phyloP scores from a whole-genome alignment of 345 rosid genomes.

The Brassica napus region DNA sequence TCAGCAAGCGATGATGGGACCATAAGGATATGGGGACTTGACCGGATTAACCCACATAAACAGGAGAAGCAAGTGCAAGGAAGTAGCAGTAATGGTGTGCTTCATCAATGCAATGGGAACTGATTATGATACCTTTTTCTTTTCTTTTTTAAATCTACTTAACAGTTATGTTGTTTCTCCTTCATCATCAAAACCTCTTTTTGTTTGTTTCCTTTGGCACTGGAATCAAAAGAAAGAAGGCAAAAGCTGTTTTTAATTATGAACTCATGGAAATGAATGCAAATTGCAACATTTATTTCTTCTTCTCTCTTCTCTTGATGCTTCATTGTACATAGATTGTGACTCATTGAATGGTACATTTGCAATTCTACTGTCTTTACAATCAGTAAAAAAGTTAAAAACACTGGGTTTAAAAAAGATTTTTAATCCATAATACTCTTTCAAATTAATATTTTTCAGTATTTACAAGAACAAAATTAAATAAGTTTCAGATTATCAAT shows the following conservation, averaged over 20 bases:
- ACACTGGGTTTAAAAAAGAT: too few relatives aligned
- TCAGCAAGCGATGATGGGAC: slow-evolving; percentile 74
- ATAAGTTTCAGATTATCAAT: too few relatives aligned
- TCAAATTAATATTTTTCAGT: too few relatives aligned
- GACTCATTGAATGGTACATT: not conserved
- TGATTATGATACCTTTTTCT: slow-evolving; percentile 21
- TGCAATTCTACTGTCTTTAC: not conserved
- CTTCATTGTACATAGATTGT: not conserved
- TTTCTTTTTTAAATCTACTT: slow-evolving; percentile 2
- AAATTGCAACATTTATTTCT: slow-evolving; percentile 16
- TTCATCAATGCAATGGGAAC: slow-evolving; percentile 41
- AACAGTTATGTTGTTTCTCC: slow-evolving; percentile 40
- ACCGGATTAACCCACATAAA: slow-evolving; percentile 35
- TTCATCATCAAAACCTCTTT: not conserved
- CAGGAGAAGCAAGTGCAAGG: slow-evolving; percentile 37
- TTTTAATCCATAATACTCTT: too few relatives aligned
- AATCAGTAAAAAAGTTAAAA: too few relatives aligned
- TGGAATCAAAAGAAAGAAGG: slow-evolving; percentile 21
- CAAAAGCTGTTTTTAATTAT: slow-evolving; percentile 26
- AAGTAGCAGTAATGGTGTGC: slow-evolving; percentile 39
- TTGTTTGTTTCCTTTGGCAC: slow-evolving; percentile 8
- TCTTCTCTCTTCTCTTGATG: not conserved
- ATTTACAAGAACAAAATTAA: too few relatives aligned
- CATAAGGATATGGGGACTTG: slow-evolving; percentile 74
- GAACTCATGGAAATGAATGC: slow-evolving; percentile 11